Percentiles rank a stretch among this genome's conserved stretches.
These are phyloP conservation scores for Cutaneotrichosporon curvatum DNA, from an alignment of 1,284 basidiomycete genomes.

Conservation along the genomic window DNA sequence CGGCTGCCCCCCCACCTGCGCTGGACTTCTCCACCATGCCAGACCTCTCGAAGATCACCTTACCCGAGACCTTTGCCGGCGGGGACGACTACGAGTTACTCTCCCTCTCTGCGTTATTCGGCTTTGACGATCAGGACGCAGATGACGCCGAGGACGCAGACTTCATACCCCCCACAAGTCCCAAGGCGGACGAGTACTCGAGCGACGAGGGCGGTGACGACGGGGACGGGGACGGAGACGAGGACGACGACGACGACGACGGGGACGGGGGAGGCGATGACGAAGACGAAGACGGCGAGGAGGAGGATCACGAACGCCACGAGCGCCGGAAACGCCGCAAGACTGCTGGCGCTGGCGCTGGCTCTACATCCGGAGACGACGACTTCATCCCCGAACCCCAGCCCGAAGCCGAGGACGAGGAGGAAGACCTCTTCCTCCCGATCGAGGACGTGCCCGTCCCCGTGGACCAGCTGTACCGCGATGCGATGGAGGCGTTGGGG, in stretches of 20 bases:
- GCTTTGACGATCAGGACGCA: constrained; percentile 5
- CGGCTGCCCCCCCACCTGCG: background rate
- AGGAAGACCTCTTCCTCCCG: constrained; percentile 35
- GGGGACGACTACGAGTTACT: constrained; percentile 13
- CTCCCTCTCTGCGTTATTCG: constrained; percentile 14
- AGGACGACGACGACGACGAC: constrained; percentile 2
- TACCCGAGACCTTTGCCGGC: constrained; percentile 3
- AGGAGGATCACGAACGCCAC: background rate
- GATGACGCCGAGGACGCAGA: constrained; percentile 16
- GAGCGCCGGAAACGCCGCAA: too few relatives aligned
- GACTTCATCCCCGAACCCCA: background rate
- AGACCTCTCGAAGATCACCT: background rate
- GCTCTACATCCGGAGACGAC: too few relatives aligned
- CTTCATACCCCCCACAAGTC: constrained; percentile 18
- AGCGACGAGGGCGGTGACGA: constrained; percentile 12
- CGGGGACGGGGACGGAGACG: constrained; percentile 5
- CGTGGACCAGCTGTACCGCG: constrained; percentile 13
- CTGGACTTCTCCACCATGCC: background rate
- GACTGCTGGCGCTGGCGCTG: too few relatives aligned
- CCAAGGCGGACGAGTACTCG: constrained; percentile 5
- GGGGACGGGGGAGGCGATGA: background rate
- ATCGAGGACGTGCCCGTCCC: constrained; percentile 36
- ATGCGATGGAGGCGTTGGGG: constrained; percentile 14
- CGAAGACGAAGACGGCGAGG: background rate
- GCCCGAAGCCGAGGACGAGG: constrained; percentile 50